Conservation (phyloP, 1,284 basidiomycete species). For the Papiliotrema flavescens region DNA sequence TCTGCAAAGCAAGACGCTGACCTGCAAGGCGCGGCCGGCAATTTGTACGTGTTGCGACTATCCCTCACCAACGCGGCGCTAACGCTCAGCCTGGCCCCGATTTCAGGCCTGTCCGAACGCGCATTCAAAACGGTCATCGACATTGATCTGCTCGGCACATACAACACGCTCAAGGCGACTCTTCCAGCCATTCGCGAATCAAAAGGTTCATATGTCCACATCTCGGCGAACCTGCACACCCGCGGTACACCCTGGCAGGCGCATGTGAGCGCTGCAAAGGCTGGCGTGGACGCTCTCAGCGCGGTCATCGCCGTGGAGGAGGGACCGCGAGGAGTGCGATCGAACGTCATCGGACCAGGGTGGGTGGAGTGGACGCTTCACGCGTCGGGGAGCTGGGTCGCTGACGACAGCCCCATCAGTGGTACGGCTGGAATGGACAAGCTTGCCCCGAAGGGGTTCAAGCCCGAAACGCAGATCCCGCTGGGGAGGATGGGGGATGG, state of each 20-base stretch:
- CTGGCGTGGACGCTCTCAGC: constrained; percentile 83
- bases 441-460: constrained; percentile 55
- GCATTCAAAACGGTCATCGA: constrained; percentile 90
- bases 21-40: constrained; percentile 72
- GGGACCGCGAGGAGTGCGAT: constrained; percentile 88
- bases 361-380: constrained; percentile 4
- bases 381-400: background rate
- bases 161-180: constrained; percentile 91
- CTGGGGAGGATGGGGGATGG: constrained; percentile 64
- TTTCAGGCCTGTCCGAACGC: constrained; percentile 74
- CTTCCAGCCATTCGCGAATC: constrained; percentile 65
- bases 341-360: constrained; percentile 85
- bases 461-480: constrained; percentile 50
- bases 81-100: constrained; percentile 61
- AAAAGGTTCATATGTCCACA: constrained; percentile 82
- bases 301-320: constrained; percentile 86
- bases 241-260: constrained; percentile 86
- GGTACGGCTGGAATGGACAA: constrained; percentile 82
- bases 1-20: background rate
- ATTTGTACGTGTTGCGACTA: constrained; percentile 55
- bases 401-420: constrained; percentile 58
- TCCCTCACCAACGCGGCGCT: background rate
- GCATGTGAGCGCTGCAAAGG: constrained; percentile 93
- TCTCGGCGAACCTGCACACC: constrained; percentile 88
- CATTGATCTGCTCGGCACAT: constrained; percentile 91